phyloP scores from a whole-genome alignment of 257 asterid genomes.

The Solanum raphanifolium region DNA sequence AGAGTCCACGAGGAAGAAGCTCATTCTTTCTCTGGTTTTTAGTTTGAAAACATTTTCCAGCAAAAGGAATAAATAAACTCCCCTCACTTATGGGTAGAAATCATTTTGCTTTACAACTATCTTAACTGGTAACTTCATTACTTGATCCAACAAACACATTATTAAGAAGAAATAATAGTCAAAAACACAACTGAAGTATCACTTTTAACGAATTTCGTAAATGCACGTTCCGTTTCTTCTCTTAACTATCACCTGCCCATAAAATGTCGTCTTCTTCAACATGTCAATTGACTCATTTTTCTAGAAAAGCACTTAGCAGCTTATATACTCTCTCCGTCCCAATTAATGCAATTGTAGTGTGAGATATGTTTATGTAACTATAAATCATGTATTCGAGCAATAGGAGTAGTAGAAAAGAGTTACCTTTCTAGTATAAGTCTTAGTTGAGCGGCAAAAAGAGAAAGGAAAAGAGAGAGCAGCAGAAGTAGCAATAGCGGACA shows the following conservation, averaged over 20 bases:
- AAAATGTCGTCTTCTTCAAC: neutral
- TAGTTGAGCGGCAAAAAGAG: slow-evolving; percentile 41
- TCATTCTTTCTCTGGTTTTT: neutral
- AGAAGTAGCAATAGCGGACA: slow-evolving; percentile 88
- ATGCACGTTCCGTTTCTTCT: neutral
- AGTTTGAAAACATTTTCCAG: neutral
- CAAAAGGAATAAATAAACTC: neutral
- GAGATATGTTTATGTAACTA: too few relatives aligned
- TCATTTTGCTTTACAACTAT: neutral
- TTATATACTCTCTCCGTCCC: neutral
- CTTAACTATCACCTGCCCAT: neutral
- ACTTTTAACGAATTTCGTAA: neutral
- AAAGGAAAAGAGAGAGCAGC: slow-evolving; percentile 73
- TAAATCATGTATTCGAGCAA: neutral
- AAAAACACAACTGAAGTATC: neutral
- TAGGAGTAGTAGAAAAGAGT: too few relatives aligned
- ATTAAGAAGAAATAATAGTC: neutral
- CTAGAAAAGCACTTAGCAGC: neutral
- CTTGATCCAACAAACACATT: neutral
- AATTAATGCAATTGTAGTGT: neutral
- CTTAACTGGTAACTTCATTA: neutral
- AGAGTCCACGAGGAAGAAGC: neutral
- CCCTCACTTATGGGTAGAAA: neutral
- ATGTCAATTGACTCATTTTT: neutral
- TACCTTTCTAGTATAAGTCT: slow-evolving; percentile 52